Percentiles rank a stretch among this genome's conserved stretches.
Evolutionary conservation across 345 rosid species (phyloP).

Genomic region (Hibiscus tridactylites): DNA sequence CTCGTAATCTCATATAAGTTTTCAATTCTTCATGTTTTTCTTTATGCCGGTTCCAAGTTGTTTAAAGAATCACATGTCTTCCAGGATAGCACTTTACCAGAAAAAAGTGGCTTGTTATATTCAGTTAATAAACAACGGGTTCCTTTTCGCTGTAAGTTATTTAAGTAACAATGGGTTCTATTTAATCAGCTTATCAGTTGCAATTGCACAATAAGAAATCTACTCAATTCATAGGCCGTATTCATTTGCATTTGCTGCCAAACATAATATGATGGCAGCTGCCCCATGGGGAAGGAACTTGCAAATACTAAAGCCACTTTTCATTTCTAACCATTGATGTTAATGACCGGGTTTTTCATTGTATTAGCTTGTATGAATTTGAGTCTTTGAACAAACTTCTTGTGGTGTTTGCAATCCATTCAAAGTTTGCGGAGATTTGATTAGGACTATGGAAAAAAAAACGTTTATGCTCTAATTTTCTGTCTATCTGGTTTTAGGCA

Average conservation of each 20-base stretch:
- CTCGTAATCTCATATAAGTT: neutral
- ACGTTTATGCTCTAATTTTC: neutral
- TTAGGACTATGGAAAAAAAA: neutral
- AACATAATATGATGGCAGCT: no score
- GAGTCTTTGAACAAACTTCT: slow-evolving; percentile 7
- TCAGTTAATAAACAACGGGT: neutral
- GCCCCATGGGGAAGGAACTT: neutral
- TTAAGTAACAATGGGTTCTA: neutral
- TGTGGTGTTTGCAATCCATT: neutral
- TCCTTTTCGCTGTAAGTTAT: slow-evolving; percentile 60
- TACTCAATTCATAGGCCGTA: no score
- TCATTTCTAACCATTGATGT: neutral
- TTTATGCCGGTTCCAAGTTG: neutral
- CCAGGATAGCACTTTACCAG: neutral
- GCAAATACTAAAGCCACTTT: neutral
- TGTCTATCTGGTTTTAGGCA: neutral
- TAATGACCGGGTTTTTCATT: neutral
- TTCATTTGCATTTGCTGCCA: no score
- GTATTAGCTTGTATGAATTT: neutral
- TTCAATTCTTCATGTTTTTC: neutral
- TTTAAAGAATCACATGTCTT: neutral
- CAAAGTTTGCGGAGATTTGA: neutral
- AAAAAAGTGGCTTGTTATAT: neutral
- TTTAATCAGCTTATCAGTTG: neutral
- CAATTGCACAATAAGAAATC: neutral